Evolutionary conservation across 2,329 filamentous ascomycete species (phyloP), one percentile per base, ranked within the genome.

Genomic region (Colletotrichum cuscutae): DNA sequence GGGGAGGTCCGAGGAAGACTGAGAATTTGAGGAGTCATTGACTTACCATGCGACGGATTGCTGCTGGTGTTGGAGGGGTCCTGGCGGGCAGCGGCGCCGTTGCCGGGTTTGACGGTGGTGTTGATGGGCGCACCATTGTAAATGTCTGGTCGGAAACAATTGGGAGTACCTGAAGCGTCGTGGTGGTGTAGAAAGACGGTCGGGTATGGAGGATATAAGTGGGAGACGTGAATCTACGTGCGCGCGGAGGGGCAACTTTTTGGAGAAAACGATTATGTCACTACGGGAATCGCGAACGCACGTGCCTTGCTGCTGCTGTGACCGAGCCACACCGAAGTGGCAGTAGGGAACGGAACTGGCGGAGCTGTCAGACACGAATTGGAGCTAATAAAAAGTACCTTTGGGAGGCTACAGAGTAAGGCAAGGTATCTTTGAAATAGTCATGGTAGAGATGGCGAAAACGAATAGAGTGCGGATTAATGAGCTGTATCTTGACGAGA

Each of bases 21-120:
- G 26, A 37, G 6, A 61, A 65, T 75, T 52, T 58, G 30, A 15
- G 32, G 28, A 49, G 4, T 62, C 32, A 22, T n/a, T 9, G 7
- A 78, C 87, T 78, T 78, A 90, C 89, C 71, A 90, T 90, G 76
- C 88, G 85, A 74, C 87, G 84, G 22, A 85, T 87, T 12, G 87
- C 84, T 74, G 89, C 88, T 5, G 89, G 88, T 0, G 89, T 90
- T 4, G 84, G 87, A 37, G 89, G 88, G 32, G 87, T 86, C 37
- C 78, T 75, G 53, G 78, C 78, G 7, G 78, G 79, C 71, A 49
- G 66, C 76, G 74, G 22, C 78, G 79, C 59, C 78, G 78, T 70
- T 65, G 62, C 80, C 68, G 81, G 74, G 22, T 76, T 76, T 66
- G 78, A 76, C 52, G 86, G 86, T 67, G 87, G 87, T 68, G 87